Evolutionary conservation across 495 filamentous ascomycete species (phyloP).

Genomic region (Penicillium chermesinum): DNA sequence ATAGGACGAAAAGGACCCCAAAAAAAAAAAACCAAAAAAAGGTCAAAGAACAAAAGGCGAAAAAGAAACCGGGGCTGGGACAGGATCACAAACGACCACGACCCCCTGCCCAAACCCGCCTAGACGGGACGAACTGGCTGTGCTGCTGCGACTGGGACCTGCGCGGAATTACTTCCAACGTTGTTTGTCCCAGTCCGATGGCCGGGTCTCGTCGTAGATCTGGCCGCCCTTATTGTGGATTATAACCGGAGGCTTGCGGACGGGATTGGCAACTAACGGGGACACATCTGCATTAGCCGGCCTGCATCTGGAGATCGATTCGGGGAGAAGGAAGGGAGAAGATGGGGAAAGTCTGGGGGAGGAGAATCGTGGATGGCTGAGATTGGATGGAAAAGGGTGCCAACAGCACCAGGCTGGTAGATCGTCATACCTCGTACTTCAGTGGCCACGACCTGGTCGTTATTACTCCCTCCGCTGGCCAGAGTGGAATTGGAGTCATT

Average conservation of each 20-base stretch:
- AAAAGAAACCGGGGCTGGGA: neutral
- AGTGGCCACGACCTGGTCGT: conserved; percentile 31
- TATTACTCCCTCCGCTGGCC: conserved; percentile 38
- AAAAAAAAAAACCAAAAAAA: neutral
- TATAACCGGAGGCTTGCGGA: conserved; percentile 36
- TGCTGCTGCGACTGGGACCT: conserved; percentile 3
- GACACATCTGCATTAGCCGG: conserved; percentile 20
- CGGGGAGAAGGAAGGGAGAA: conserved; percentile 1
- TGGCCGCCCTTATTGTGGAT: conserved; percentile 44
- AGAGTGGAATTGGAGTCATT: conserved; percentile 44
- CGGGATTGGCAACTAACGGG: conserved; percentile 20
- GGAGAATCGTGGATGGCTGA: neutral
- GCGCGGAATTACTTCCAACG: conserved; percentile 40
- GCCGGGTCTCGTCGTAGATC: conserved; percentile 44
- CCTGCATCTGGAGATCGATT: conserved; percentile 18
- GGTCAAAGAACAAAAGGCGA: neutral
- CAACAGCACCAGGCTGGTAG: neutral
- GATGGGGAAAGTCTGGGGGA: neutral
- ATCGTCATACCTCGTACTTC: conserved; percentile 36
- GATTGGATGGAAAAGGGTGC: neutral
- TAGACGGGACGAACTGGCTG: neutral
- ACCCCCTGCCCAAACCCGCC: neutral
- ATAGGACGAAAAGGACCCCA: neutral
- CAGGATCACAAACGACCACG: neutral
- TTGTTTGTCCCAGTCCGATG: conserved; percentile 46